Percentiles rank a stretch among this genome's conserved stretches.
These are phyloP conservation scores for Fonsecaea nubica DNA, from an alignment of 2,329 filamentous ascomycete genomes.

Conservation along the genomic window DNA sequence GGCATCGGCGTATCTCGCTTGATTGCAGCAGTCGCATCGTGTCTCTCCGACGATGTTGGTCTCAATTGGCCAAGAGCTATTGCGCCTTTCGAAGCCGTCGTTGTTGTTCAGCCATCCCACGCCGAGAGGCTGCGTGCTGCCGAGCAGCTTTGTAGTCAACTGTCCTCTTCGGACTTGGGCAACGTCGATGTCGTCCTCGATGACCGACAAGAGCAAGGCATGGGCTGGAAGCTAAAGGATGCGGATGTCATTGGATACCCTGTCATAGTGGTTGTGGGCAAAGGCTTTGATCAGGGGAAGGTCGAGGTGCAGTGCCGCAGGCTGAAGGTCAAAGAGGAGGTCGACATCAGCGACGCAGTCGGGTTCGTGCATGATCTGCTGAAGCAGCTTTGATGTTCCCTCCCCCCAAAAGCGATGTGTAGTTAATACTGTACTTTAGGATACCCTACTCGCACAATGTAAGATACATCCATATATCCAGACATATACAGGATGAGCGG, in stretches of 20 bases:
- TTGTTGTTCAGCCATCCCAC: conserved; percentile 63
- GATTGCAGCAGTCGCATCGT: conserved; percentile 82
- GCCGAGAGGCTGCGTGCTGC: conserved; percentile 53
- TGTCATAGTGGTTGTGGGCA: conserved; percentile 78
- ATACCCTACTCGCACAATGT: conserved; percentile 27
- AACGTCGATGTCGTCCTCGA: conserved; percentile 73
- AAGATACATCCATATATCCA: neutral
- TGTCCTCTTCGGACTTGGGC: conserved; percentile 48
- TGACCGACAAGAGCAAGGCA: conserved; percentile 67
- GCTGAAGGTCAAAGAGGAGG: conserved; percentile 66
- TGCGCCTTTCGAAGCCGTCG: conserved; percentile 78
- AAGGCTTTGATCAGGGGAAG: conserved; percentile 65
- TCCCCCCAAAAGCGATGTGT: neutral
- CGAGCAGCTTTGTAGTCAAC: conserved; percentile 67
- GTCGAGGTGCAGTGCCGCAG: conserved; percentile 81
- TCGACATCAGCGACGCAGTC: conserved; percentile 60
- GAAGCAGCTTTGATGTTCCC: conserved; percentile 54
- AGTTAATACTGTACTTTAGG: conserved; percentile 16
- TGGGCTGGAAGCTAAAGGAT: conserved; percentile 88
- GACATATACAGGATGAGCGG: neutral
- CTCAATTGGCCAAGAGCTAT: conserved; percentile 88
- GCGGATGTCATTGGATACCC: conserved; percentile 91
- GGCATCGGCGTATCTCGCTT: conserved; percentile 93
- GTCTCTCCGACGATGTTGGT: conserved; percentile 72
- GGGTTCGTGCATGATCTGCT: conserved; percentile 58